Percentiles rank a stretch among this genome's conserved stretches.
These are phyloP conservation scores for Trifolium dubium DNA, from an alignment of 306 rosid genomes.

Conservation along the genomic window DNA sequence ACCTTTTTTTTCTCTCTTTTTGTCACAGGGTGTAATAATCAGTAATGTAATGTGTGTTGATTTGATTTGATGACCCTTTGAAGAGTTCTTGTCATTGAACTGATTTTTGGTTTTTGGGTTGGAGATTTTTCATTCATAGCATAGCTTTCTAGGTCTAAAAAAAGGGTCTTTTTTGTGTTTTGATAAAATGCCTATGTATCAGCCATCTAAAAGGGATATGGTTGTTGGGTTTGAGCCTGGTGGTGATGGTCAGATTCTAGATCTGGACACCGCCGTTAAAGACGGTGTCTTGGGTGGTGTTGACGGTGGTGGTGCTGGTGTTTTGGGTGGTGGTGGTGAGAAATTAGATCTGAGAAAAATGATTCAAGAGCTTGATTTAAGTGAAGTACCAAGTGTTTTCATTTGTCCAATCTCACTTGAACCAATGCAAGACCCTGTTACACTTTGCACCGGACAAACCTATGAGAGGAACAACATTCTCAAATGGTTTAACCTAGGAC, in stretches of 20 bases:
- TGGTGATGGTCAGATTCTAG: conserved; percentile 75
- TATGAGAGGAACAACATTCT: conserved; percentile 80
- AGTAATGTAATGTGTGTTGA: not conserved
- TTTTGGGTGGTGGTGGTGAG: conserved; percentile 50
- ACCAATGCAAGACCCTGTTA: conserved; percentile 88
- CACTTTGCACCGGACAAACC: conserved; percentile 84
- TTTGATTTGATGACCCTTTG: conserved; percentile 42
- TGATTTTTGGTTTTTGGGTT: conserved; percentile 17
- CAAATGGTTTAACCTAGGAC: conserved; percentile 77
- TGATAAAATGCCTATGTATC: conserved; percentile 71
- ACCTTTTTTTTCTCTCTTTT: not conserved
- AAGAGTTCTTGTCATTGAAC: conserved; percentile 48
- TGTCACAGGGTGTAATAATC: not conserved
- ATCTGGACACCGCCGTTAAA: conserved; percentile 81
- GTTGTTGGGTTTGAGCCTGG: conserved; percentile 65
- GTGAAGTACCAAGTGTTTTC: conserved; percentile 73
- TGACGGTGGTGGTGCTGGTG: conserved; percentile 53
- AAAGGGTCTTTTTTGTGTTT: conserved; percentile 29
- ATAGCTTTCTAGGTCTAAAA: conserved; percentile 8
- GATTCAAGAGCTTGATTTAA: conserved; percentile 74
- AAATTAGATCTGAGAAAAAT: conserved; percentile 77
- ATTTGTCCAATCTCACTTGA: conserved; percentile 86
- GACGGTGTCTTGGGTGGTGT: conserved; percentile 73
- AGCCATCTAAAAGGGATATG: conserved; percentile 57
- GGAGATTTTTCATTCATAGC: not conserved